Percentiles rank a stretch among this genome's conserved stretches.
Conservation (phyloP, 2,329 filamentous ascomycete genomes). For the Hyphodiscus sp. region DNA sequence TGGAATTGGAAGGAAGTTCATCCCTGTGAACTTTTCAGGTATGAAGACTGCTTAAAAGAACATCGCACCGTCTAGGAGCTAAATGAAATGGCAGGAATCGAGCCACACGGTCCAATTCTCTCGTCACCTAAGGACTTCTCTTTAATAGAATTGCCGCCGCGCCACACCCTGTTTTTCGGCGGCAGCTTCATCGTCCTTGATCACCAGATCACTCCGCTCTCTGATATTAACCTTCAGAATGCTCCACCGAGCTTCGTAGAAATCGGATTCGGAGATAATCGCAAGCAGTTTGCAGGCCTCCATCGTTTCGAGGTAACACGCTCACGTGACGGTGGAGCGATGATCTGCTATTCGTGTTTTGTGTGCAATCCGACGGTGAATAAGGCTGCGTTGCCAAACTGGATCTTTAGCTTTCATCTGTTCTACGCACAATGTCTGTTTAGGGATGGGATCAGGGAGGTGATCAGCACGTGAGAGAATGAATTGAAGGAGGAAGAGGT, state of each 20-base stretch:
- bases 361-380: not conserved
- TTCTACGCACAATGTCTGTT: not conserved
- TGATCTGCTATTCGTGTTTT: not conserved
- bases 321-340: not conserved
- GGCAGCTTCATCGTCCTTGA: conserved; percentile 17
- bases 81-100: not conserved
- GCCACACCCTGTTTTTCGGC: conserved; percentile 6
- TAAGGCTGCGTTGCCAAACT: not conserved
- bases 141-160: not conserved
- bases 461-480: not conserved
- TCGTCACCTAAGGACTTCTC: not conserved
- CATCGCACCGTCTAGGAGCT: not conserved
- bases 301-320: conserved; percentile 7
- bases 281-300: conserved; percentile 11
- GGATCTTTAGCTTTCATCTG: not conserved
- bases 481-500: too few relatives aligned
- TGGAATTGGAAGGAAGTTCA: conserved; percentile 4
- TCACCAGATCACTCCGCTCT: not conserved
- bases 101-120: not conserved
- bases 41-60: not conserved
- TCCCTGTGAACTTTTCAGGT: conserved; percentile 8
- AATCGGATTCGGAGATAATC: conserved; percentile 13
- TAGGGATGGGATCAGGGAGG: not conserved
- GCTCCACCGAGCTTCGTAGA: conserved; percentile 10
- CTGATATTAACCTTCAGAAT: not conserved